Percentiles rank a stretch among this genome's conserved stretches.
phyloP scores from a whole-genome alignment of 345 rosid species.

The Rhodamnia argentea region DNA sequence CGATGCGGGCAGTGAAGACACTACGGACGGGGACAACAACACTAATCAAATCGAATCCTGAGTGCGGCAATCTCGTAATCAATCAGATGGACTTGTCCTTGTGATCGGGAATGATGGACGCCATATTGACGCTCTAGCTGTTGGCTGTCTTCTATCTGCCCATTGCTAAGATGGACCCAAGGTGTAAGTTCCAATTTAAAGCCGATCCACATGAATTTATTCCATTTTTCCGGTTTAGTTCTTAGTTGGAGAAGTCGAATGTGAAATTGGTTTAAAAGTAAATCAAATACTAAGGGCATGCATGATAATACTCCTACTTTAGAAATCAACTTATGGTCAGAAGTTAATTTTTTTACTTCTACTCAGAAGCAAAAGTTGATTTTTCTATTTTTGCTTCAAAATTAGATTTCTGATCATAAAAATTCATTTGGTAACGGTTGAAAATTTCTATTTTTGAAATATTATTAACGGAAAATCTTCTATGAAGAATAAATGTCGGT shows the following conservation, averaged over 20 bases:
- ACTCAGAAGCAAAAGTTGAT: no score
- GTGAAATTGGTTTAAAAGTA: neutral
- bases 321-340: no score
- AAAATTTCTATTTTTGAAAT: no score
- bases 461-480: no score
- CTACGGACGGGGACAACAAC: neutral
- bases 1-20: neutral
- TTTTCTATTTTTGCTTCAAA: no score
- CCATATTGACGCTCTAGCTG: neutral
- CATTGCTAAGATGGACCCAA: neutral
- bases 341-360: no score
- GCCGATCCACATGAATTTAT: neutral
- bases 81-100: neutral
- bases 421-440: no score
- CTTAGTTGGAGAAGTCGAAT: neutral
- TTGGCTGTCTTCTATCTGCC: neutral
- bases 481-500: no score
- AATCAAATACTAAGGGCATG: neutral
- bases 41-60: neutral
- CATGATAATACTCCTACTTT: no score
- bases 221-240: neutral
- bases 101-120: neutral
- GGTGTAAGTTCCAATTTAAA: neutral
- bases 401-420: no score
- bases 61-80: neutral